Conservation (phyloP, 2,329 filamentous ascomycete genomes). For the Colletotrichum orbiculare region DNA sequence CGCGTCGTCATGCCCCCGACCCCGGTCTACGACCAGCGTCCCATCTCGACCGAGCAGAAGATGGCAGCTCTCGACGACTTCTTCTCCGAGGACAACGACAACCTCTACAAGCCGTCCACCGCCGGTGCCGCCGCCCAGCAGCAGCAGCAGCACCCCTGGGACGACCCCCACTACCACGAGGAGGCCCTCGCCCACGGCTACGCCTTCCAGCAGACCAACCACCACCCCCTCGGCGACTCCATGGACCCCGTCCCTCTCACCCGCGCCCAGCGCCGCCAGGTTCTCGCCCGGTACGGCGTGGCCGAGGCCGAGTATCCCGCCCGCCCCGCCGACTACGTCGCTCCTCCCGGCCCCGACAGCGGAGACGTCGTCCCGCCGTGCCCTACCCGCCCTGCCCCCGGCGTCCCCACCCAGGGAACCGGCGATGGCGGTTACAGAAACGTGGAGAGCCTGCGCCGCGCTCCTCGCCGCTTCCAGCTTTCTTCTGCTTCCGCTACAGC, state of each 20-base stretch:
- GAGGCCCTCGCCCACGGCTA: slow-evolving; percentile 27
- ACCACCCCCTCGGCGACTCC: slow-evolving; percentile 6
- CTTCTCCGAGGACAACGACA: slow-evolving; percentile 25
- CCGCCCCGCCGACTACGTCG: slow-evolving; percentile 22
- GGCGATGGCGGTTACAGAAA: neutral
- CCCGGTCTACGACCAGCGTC: slow-evolving; percentile 6
- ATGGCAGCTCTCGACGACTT: slow-evolving; percentile 27
- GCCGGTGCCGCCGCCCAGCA: neutral
- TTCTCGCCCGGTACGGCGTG: slow-evolving; percentile 15
- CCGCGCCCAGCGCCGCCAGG: slow-evolving; percentile 15
- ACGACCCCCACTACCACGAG: slow-evolving; percentile 24
- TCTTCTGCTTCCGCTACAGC: slow-evolving; percentile 9
- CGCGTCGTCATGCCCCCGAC: slow-evolving; percentile 22
- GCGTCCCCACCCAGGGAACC: neutral
- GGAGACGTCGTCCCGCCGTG: slow-evolving; percentile 21
- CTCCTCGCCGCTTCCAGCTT: slow-evolving; percentile 26
- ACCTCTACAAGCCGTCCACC: slow-evolving; percentile 1
- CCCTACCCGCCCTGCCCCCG: slow-evolving; percentile 18
- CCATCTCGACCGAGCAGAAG: slow-evolving; percentile 9
- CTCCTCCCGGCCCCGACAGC: slow-evolving; percentile 12
- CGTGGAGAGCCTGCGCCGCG: slow-evolving; percentile 23
- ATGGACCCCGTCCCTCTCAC: slow-evolving; percentile 22
- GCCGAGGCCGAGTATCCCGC: slow-evolving; percentile 25
- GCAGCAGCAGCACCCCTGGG: slow-evolving; percentile 9
- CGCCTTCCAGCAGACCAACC: slow-evolving; percentile 21